Evolutionary conservation across 1,139 yeast genomes (phyloP).

Genomic region (Candida sojae): DNA sequence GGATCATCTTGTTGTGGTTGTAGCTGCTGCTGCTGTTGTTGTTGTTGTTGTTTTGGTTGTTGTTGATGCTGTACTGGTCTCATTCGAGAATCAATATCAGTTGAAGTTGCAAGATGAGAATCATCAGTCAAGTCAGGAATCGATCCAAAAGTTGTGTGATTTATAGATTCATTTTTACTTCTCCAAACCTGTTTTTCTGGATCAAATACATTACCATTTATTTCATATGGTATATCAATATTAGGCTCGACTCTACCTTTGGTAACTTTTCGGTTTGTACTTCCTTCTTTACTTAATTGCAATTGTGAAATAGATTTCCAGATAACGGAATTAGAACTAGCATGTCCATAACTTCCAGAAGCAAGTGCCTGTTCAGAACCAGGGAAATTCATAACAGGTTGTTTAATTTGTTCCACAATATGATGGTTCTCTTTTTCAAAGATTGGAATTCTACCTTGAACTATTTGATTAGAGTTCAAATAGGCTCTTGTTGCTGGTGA

Average conservation of each 20-base stretch:
- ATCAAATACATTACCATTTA: constrained; percentile 44
- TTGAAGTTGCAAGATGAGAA: not conserved
- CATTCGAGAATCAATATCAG: not conserved
- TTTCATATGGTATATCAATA: constrained; percentile 34
- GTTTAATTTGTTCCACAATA: constrained; percentile 10
- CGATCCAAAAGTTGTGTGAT: constrained; percentile 34
- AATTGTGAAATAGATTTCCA: constrained; percentile 46
- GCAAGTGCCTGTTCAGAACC: not conserved
- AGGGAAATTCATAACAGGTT: not conserved
- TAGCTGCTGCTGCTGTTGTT: not conserved
- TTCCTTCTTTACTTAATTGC: constrained; percentile 12
- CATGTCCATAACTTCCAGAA: not conserved
- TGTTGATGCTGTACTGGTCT: not conserved
- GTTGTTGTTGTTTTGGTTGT: not conserved
- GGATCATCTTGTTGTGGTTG: constrained; percentile 3
- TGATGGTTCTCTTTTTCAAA: constrained; percentile 14
- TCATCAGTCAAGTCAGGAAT: constrained; percentile 42
- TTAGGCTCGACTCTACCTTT: constrained; percentile 39
- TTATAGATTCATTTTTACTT: constrained; percentile 22
- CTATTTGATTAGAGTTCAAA: constrained; percentile 1
- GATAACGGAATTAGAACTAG: constrained; percentile 18
- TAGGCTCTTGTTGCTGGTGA: constrained; percentile 1
- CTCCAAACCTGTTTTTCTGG: constrained; percentile 40
- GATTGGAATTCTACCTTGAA: constrained; percentile 1
- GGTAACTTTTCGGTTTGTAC: constrained; percentile 13